Percentiles rank a stretch among this genome's conserved stretches.
Conservation (phyloP, 306 rosid species). For the Gleditsia sinensis region DNA sequence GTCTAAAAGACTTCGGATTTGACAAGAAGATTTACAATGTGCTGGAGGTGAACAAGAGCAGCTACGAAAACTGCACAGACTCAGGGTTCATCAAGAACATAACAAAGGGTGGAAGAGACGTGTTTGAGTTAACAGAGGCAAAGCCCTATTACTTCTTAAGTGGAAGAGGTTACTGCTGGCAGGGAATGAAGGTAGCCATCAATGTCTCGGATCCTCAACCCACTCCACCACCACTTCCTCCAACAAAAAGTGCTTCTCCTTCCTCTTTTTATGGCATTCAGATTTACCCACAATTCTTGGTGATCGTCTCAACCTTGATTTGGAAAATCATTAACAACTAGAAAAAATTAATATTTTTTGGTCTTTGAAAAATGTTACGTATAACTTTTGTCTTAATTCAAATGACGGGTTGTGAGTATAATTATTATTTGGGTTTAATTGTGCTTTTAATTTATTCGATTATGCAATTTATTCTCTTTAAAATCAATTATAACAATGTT, state of each 20-base stretch:
- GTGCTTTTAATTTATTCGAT: background rate
- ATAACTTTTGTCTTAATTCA: no score
- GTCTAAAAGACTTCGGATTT: constrained; percentile 54
- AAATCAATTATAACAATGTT: no score
- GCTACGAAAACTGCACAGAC: constrained; percentile 57
- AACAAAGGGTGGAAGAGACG: constrained; percentile 63
- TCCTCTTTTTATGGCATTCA: background rate
- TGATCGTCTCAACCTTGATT: constrained; percentile 11
- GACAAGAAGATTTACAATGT: constrained; percentile 53
- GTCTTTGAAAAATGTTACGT: no score
- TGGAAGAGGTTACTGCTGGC: constrained; percentile 57
- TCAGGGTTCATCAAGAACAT: constrained; percentile 52
- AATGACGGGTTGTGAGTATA: no score
- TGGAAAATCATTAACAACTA: constrained; percentile 11
- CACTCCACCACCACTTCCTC: constrained; percentile 23
- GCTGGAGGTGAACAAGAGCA: constrained; percentile 67
- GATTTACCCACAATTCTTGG: background rate
- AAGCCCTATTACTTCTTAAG: constrained; percentile 61
- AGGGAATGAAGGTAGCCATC: constrained; percentile 60
- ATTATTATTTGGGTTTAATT: background rate
- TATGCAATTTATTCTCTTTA: no score
- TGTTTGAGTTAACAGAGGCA: constrained; percentile 43
- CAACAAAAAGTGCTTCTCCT: background rate
- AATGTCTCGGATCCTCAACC: constrained; percentile 26
- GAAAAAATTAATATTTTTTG: no score